Conservation (phyloP, 2,329 filamentous ascomycete species). For the Sarocladium kiliense region DNA sequence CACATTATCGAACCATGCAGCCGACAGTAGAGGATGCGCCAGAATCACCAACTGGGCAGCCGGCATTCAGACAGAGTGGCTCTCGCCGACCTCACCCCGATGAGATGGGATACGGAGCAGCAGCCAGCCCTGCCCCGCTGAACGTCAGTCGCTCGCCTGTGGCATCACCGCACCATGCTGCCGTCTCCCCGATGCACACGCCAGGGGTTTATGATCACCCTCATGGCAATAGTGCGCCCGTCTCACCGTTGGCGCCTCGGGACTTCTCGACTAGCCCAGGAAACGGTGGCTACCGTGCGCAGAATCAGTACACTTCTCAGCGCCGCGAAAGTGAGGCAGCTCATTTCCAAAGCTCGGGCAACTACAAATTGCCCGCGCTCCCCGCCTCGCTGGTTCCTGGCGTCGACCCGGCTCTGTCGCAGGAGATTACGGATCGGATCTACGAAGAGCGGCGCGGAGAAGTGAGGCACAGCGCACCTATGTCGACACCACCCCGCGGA, state of each 20-base stretch:
- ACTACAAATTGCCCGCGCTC: slow-evolving; percentile 41
- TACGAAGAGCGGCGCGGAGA: slow-evolving; percentile 48
- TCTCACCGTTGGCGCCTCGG: slow-evolving; percentile 1
- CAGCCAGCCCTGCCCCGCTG: slow-evolving; percentile 38
- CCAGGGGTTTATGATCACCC: neutral
- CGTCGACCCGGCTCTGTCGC: slow-evolving; percentile 49
- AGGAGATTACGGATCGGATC: slow-evolving; percentile 53
- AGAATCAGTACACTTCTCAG: slow-evolving; percentile 23
- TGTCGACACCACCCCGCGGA: slow-evolving; percentile 36
- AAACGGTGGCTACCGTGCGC: slow-evolving; percentile 13
- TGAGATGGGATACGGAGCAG: slow-evolving; percentile 33
- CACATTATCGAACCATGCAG: slow-evolving; percentile 49
- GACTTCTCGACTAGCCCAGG: slow-evolving; percentile 11
- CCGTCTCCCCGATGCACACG: neutral
- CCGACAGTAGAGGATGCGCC: slow-evolving; percentile 61
- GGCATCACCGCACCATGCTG: slow-evolving; percentile 10
- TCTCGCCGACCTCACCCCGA: slow-evolving; percentile 20
- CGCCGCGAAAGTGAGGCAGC: slow-evolving; percentile 24
- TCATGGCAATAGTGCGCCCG: neutral
- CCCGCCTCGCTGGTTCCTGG: slow-evolving; percentile 56
- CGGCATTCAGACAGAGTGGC: slow-evolving; percentile 15
- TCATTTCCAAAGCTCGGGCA: slow-evolving; percentile 23
- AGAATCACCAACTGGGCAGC: slow-evolving; percentile 36
- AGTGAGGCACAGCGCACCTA: slow-evolving; percentile 36
- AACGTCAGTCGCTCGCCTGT: slow-evolving; percentile 31